A percentile compares a stretch with the other conserved stretches of the same genome.
These are phyloP conservation scores for Lizonia empirigonia DNA, from an alignment of 2,329 filamentous ascomycete species.

Conservation along the genomic window DNA sequence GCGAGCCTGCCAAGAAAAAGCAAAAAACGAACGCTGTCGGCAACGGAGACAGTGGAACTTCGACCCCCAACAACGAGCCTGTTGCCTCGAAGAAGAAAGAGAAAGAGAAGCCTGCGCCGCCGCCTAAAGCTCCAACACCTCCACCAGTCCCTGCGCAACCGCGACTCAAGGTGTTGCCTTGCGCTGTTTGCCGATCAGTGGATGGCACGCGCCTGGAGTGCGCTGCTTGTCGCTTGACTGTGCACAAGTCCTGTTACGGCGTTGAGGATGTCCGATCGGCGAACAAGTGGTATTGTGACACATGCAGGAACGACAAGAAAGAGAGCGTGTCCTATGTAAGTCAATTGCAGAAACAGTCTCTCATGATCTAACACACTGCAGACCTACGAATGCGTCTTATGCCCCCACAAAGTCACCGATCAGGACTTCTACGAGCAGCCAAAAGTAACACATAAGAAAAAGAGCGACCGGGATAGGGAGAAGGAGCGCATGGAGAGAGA, in stretches of 20 bases:
- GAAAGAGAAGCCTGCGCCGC: constrained; percentile 54
- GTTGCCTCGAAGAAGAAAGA: constrained; percentile 51
- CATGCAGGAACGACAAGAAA: constrained; percentile 92
- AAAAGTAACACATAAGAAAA: constrained; percentile 82
- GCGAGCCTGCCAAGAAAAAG: constrained; percentile 66
- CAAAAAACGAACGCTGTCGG: constrained; percentile 53
- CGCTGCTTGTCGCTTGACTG: constrained; percentile 85
- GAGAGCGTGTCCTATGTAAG: constrained; percentile 87
- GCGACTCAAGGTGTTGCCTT: constrained; percentile 78
- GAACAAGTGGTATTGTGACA: constrained; percentile 90
- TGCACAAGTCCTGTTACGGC: constrained; percentile 94
- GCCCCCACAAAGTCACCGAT: constrained; percentile 79
- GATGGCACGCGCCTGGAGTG: constrained; percentile 70
- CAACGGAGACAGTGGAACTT: constrained; percentile 57
- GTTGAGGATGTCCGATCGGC: constrained; percentile 70
- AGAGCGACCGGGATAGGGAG: constrained; percentile 88
- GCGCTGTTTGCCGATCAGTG: constrained; percentile 79
- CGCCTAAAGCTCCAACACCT: constrained; percentile 55
- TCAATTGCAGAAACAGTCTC: not conserved
- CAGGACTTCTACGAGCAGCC: constrained; percentile 84
- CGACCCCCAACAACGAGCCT: constrained; percentile 49
- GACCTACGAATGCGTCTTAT: constrained; percentile 92
- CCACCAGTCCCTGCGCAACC: constrained; percentile 76
- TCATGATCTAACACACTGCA: constrained; percentile 44
- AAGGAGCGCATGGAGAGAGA: constrained; percentile 87